Evolutionary conservation across 2,329 filamentous ascomycete species (phyloP).

Genomic region (Graphilbum fragrans): DNA sequence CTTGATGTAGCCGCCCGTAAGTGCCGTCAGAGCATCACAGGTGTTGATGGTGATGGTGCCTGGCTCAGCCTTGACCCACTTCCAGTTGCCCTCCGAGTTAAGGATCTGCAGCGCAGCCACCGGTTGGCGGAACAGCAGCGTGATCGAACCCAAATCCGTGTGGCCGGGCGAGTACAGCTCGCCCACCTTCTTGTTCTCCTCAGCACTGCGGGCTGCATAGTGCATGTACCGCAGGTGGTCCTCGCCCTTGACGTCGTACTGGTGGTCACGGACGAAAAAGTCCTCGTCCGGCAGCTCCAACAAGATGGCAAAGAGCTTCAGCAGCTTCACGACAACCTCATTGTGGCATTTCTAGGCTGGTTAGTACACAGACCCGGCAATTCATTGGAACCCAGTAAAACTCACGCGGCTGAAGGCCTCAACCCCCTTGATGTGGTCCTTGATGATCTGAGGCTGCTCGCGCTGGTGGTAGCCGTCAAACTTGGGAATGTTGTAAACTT

Average conservation of each 20-base stretch:
- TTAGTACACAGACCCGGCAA: too few relatives aligned
- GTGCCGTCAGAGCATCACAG: constrained; percentile 28
- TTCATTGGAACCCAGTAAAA: background rate
- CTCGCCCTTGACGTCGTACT: constrained; percentile 40
- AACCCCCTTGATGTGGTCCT: constrained; percentile 38
- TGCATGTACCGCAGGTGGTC: constrained; percentile 49
- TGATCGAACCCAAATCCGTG: constrained; percentile 39
- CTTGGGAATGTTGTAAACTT: constrained; percentile 50
- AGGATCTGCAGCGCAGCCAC: constrained; percentile 38
- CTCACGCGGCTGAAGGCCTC: constrained; percentile 31
- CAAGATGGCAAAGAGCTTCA: constrained; percentile 46
- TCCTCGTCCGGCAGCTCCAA: constrained; percentile 46
- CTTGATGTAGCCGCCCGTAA: constrained; percentile 30
- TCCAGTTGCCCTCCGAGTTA: constrained; percentile 28
- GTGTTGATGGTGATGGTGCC: constrained; percentile 35
- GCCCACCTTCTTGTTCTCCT: constrained; percentile 20
- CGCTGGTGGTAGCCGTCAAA: constrained; percentile 33
- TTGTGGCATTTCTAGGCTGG: constrained; percentile 20
- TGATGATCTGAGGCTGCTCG: constrained; percentile 31
- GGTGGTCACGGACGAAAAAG: constrained; percentile 39
- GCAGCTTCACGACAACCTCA: constrained; percentile 38
- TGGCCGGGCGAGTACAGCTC: constrained; percentile 24
- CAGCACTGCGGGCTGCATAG: constrained; percentile 27
- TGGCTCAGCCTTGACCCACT: constrained; percentile 28
- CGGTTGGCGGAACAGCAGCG: constrained; percentile 41